These are phyloP conservation scores for Daldinia childiae DNA, from an alignment of 495 filamentous ascomycete species.

Conservation along the genomic window DNA sequence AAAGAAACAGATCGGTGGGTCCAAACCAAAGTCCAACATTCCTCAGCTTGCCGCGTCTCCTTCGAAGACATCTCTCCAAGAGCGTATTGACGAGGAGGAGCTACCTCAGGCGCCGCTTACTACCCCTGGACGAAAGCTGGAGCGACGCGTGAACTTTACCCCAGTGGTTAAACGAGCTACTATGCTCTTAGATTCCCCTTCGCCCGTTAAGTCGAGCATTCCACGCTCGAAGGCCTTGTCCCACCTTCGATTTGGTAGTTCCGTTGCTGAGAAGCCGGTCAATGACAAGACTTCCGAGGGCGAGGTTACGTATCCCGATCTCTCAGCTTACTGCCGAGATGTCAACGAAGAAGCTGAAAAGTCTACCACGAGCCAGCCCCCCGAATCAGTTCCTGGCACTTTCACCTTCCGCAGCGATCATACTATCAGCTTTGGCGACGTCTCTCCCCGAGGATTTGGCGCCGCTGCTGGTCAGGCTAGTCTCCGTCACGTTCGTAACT, in stretches of 20 bases:
- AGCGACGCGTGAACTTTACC: conserved; percentile 60
- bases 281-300: conserved; percentile 26
- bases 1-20: conserved; percentile 50
- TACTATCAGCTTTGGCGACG: conserved; percentile 61
- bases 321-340: conserved; percentile 51
- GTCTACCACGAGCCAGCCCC: conserved; percentile 34
- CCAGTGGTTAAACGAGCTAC: conserved; percentile 53
- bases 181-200: conserved; percentile 55
- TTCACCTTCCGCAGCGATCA: conserved; percentile 70
- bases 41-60: conserved; percentile 48
- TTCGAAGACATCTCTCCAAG: conserved; percentile 56
- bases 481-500: conserved; percentile 65
- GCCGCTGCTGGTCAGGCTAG: conserved; percentile 63
- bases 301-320: conserved; percentile 57
- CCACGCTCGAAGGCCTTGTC: conserved; percentile 51
- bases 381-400: conserved; percentile 56
- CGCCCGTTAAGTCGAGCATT: conserved; percentile 59
- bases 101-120: conserved; percentile 56
- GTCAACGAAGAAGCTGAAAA: conserved; percentile 43
- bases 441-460: conserved; percentile 57
- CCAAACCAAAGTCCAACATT: conserved; percentile 52
- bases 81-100: conserved; percentile 56
- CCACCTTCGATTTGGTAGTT: conserved; percentile 32
- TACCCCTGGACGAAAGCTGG: conserved; percentile 57
- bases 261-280: conserved; percentile 25